Conservation (phyloP, 2,329 filamentous ascomycete genomes). For the Trichoderma sp. region DNA sequence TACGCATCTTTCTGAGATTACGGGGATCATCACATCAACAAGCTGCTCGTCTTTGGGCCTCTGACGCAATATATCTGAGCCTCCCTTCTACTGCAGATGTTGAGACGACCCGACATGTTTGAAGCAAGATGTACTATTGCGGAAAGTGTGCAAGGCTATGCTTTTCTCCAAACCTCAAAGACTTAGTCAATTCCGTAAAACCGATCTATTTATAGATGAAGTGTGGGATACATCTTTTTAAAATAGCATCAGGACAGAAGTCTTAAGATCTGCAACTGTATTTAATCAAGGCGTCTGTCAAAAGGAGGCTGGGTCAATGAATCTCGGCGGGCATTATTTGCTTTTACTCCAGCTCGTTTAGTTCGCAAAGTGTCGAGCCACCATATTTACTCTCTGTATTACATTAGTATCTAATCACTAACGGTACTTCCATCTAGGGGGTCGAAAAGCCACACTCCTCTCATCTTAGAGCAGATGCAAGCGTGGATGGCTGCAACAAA, state of each 20-base stretch:
- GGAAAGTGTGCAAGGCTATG: background rate
- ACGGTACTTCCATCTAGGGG: background rate
- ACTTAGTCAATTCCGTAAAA: background rate
- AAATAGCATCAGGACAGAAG: background rate
- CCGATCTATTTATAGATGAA: background rate
- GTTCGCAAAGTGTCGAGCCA: background rate
- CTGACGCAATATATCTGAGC: fast-evolving
- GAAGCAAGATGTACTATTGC: background rate
- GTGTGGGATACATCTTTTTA: background rate
- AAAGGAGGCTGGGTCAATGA: background rate
- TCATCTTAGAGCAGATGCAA: background rate
- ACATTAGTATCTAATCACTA: background rate
- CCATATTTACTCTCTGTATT: background rate
- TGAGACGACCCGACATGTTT: background rate
- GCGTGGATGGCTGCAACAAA: background rate
- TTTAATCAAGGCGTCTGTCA: background rate
- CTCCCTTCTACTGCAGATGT: background rate
- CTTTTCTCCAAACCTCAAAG: background rate
- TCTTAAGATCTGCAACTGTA: background rate
- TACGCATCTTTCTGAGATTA: background rate
- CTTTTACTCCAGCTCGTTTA: background rate
- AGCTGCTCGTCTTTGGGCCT: fast-evolving
- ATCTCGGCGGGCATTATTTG: background rate
- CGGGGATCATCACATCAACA: background rate
- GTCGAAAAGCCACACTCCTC: background rate